A percentile compares a stretch with the other conserved stretches of the same genome.
These are phyloP conservation scores for Theobroma grandiflorum DNA, from an alignment of 441 rosid genomes.

Conservation along the genomic window DNA sequence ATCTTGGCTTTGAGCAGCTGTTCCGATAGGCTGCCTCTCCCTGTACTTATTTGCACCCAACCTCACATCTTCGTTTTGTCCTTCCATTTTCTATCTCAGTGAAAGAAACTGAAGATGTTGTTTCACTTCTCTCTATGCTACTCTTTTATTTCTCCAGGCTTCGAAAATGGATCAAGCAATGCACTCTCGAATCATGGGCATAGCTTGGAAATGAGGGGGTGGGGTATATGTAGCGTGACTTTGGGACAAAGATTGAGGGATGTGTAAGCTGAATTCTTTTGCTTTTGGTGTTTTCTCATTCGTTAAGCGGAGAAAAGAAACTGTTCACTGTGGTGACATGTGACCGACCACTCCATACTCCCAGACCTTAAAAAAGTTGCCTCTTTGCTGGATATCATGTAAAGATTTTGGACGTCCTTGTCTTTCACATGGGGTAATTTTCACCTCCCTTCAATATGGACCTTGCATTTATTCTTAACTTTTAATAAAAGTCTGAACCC, in stretches of 20 bases:
- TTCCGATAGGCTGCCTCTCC: constrained; percentile 43
- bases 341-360: constrained; percentile 35
- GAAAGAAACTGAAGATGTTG: background rate
- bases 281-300: constrained; percentile 14
- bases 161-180: background rate
- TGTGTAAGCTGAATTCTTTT: background rate
- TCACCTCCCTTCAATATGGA: constrained; percentile 28
- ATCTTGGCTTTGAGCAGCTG: constrained; percentile 34
- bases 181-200: background rate
- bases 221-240: constrained; percentile 33
- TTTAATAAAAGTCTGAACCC: constrained; percentile 23
- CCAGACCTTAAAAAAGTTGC: constrained; percentile 15
- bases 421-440: constrained; percentile 26
- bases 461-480: constrained; percentile 27
- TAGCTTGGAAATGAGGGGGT: background rate
- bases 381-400: constrained; percentile 27
- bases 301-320: background rate
- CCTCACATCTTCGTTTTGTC: constrained; percentile 42
- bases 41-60: constrained; percentile 39
- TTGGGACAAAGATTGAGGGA: constrained; percentile 23
- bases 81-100: constrained; percentile 33
- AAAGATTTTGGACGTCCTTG: constrained; percentile 22
- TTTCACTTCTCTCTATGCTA: background rate
- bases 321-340: constrained; percentile 17
- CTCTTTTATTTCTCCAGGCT: background rate